Conservation (phyloP, 2,329 filamentous ascomycete genomes). For the Didymella segeticola region DNA sequence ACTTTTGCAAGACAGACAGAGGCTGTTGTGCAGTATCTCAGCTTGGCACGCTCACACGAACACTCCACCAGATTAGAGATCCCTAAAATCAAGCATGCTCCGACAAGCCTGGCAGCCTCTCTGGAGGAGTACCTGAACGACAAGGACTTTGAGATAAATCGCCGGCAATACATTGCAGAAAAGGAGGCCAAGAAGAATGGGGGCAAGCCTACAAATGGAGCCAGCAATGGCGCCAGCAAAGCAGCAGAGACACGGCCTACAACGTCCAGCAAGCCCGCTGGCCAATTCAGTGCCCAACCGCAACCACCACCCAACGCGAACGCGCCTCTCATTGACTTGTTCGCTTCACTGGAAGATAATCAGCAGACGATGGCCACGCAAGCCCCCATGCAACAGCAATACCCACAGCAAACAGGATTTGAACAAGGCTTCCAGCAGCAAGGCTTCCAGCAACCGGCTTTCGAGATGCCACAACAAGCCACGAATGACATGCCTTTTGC, state of each 20-base stretch:
- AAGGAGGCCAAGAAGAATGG: slow-evolving; percentile 72
- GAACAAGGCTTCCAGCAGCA: slow-evolving; percentile 28
- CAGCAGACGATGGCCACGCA: slow-evolving; percentile 46
- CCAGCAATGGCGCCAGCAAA: slow-evolving; percentile 41
- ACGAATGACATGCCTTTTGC: slow-evolving; percentile 32
- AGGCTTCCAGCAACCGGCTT: slow-evolving; percentile 29
- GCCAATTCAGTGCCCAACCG: slow-evolving; percentile 32
- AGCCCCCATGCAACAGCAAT: slow-evolving; percentile 44
- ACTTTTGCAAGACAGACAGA: slow-evolving; percentile 92
- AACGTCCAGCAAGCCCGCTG: slow-evolving; percentile 34
- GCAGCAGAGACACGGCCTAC: slow-evolving; percentile 43
- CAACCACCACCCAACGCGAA: slow-evolving; percentile 28
- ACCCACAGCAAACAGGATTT: slow-evolving; percentile 38
- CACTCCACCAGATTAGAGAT: slow-evolving; percentile 92
- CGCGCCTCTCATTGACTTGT: slow-evolving; percentile 44
- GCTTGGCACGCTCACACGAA: slow-evolving; percentile 86
- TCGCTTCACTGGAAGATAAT: slow-evolving; percentile 44
- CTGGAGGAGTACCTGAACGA: slow-evolving; percentile 95
- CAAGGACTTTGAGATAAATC: slow-evolving; percentile 91
- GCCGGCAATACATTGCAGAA: slow-evolving; percentile 88
- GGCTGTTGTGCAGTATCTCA: slow-evolving; percentile 87
- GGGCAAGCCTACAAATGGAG: slow-evolving; percentile 49
- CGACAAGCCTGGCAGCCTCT: slow-evolving; percentile 85
- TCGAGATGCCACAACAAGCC: slow-evolving; percentile 53
- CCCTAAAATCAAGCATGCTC: slow-evolving; percentile 95